Conservation (phyloP, 1,139 yeast species). For the Protomyces inundatus region DNA sequence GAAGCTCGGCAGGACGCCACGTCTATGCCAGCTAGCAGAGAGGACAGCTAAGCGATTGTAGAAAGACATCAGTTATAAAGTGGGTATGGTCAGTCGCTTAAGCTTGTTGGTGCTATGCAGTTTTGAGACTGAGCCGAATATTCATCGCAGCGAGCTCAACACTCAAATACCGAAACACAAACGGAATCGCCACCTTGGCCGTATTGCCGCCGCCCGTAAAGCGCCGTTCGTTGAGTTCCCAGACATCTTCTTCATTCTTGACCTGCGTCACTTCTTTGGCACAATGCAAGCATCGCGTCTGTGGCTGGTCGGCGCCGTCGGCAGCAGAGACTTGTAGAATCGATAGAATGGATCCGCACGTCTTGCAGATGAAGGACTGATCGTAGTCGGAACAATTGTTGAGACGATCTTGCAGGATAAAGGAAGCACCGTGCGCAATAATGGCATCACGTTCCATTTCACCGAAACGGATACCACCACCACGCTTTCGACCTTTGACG, state of each 20-base stretch:
- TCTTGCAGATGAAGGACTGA: constrained; percentile 80
- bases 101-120: neutral
- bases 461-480: constrained; percentile 99
- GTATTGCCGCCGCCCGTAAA: constrained; percentile 89
- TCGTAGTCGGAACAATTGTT: constrained; percentile 95
- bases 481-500: constrained; percentile 97
- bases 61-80: no score
- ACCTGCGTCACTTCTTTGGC: constrained; percentile 47
- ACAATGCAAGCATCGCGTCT: constrained; percentile 87
- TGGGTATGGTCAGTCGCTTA: no score
- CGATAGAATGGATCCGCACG: constrained; percentile 88
- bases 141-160: constrained; percentile 98
- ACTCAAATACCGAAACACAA: constrained; percentile 88
- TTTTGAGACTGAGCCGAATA: constrained; percentile 46
- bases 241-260: constrained; percentile 58
- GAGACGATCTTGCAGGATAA: constrained; percentile 87
- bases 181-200: constrained; percentile 93
- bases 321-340: constrained; percentile 63
- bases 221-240: constrained; percentile 95
- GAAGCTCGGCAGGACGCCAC: no score
- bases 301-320: constrained; percentile 48
- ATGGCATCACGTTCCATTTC: constrained; percentile 99
- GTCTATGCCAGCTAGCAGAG: no score
- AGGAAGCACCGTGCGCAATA: constrained; percentile 98
- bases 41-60: no score